Evolutionary conservation across 805 yeast species (phyloP), one percentile per base, ranked within the genome.

Genomic region (Candida lessepsii): DNA sequence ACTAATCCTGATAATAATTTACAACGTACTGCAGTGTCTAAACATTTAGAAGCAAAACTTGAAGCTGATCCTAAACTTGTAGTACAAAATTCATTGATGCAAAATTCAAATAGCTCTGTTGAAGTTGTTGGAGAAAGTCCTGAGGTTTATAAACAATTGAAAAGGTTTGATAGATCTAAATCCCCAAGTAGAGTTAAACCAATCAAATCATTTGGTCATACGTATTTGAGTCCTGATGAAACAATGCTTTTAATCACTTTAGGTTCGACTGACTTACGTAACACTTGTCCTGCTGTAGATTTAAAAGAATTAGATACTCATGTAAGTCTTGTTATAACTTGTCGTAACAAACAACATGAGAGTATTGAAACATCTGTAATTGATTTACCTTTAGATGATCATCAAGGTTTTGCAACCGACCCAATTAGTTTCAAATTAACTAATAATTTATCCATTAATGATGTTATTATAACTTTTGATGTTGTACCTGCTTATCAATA

Each of bases 261-360:
- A 40, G 98, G 98, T 1, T 80, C 95, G 0, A 83, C 93, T 2
- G 96, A 90, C 54, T 65, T 80, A 24, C 70, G 96, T 32, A 78
- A 75, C 42, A 54, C 60, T 2, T 61, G 63, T 9, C 71, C 73
- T 6, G 86, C 91, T 0, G 73, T 90, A 9, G 78, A 80, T 34
- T 71, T 88, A 40, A 83, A 83, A 47, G 93, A 86, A 56, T 70
- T 89, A 27, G 96, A 90, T 51, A 87, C 96, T 3, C 96, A 96
- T 0, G 73, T 90, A 27, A 83, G 95, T 0, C 66, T 90, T 31
- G 79, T 80, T 8, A 74, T 90, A 17, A 64, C 72, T 4, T 67
- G 73, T 49, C 56, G 61, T 37, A 52, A 59, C 42, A 57, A 54
- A 42, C 29, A 27, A 5, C 59, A 57, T 39, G 48, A 51, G 24